Evolutionary conservation across 352 stramenopile species (phyloP), one percentile per base, ranked within the genome.

Genomic region (Phytopythium mirpurense): DNA sequence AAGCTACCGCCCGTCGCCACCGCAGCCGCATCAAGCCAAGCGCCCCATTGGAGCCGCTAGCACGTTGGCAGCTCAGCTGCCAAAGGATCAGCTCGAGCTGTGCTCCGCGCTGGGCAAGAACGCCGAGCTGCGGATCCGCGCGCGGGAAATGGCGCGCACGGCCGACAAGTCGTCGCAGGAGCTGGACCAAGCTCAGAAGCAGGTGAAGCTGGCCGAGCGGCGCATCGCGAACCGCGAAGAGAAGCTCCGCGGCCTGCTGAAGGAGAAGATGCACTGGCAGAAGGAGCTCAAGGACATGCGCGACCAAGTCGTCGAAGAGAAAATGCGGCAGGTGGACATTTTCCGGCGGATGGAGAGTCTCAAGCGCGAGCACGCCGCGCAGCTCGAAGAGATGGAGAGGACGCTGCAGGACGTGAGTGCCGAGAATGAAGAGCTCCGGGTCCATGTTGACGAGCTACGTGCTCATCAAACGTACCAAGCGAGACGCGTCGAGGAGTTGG

Each of bases 191-290:
- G 72, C 68, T 2, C 70, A 77, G 10, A 80, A 83, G 31, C 74
- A 88, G 41, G 67, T 86, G 31, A 85, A 86, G 52, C 60, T 83
- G 54, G 62, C 65, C 1, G 74, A 87, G 37, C 54, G 75, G 0
- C 69, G 78, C 3, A 70, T 82, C 27, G 66, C 70, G 8, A 88
- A 77, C 23, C 70, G 79, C 18, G 76, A 86, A 27, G 72, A 90
- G 12, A 90, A 88, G 31, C 54, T 88, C 26, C 72, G 72, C 2
- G 67, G 60, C 0, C 27, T 90, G 12, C 55, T 89, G 1, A 84
- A 87, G 38, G 78, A 89, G 43, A 89, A 89, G 38, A 57, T 89
- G n/a, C 67, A 74, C 24, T 84, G 70, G 72, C 70, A 88, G 38
- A 82, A 78, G 19, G 77, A 86, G 41, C 55, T 87, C 24, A 83